Evolutionary conservation across 768 basidiomycete species (phyloP).

Genomic region (Coprinopsis marcescibilis): DNA sequence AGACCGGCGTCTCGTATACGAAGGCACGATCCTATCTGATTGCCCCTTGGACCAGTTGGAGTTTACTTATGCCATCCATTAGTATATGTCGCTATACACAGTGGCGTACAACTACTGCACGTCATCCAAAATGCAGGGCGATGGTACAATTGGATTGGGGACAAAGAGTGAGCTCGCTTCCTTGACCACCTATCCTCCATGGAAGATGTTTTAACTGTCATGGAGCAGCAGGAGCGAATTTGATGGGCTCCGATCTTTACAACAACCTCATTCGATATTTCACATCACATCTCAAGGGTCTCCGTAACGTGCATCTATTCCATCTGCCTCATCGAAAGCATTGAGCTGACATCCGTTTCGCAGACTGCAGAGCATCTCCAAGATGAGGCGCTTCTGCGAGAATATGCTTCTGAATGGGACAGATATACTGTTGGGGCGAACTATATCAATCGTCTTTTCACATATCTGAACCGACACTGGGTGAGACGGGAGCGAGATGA

Average conservation of each 20-base stretch:
- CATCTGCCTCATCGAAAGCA: not conserved
- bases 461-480: slow-evolving; percentile 98
- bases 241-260: slow-evolving; percentile 98
- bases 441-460: slow-evolving; percentile 96
- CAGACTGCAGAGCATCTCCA: slow-evolving; percentile 76
- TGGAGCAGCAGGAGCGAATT: slow-evolving; percentile 75
- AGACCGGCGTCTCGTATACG: slow-evolving; percentile 83
- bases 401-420: slow-evolving; percentile 92
- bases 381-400: slow-evolving; percentile 83
- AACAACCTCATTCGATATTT: slow-evolving; percentile 93
- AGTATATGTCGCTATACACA: slow-evolving; percentile 88
- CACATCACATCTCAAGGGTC: slow-evolving; percentile 70
- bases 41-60: not conserved
- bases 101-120: slow-evolving; percentile 99
- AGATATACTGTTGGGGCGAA: slow-evolving; percentile 95
- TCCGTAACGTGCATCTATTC: slow-evolving; percentile 35
- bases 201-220: slow-evolving; percentile 26
- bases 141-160: slow-evolving; percentile 46
- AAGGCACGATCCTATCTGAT: slow-evolving; percentile 30
- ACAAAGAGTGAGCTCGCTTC: slow-evolving; percentile 67
- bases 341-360: slow-evolving; percentile 12
- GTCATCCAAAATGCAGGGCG: slow-evolving; percentile 68
- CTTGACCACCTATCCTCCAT: not conserved
- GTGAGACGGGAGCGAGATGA: slow-evolving; percentile 97
- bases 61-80: slow-evolving; percentile 11